phyloP scores from a whole-genome alignment of 192 early-diverging fungal species.

The Linderina pennispora region DNA sequence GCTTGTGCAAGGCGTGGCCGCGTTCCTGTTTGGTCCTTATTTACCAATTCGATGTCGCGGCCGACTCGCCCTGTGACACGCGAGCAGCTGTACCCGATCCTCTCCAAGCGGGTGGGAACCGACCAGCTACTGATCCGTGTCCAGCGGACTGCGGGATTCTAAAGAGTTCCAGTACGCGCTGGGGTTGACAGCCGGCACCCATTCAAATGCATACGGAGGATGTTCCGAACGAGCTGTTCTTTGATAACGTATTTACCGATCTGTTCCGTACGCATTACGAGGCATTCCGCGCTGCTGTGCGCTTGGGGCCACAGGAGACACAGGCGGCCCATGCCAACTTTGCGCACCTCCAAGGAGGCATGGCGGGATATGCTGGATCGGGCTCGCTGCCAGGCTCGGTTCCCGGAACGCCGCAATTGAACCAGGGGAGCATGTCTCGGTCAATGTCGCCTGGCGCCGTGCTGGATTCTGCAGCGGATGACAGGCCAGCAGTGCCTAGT shows the following conservation, averaged over 20 bases:
- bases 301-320: conserved; percentile 16
- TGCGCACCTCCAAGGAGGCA: conserved; percentile 26
- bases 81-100: conserved; percentile 68
- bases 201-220: conserved; percentile 57
- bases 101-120: conserved; percentile 76
- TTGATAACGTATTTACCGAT: conserved; percentile 81
- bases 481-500: conserved; percentile 4
- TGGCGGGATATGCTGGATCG: conserved; percentile 20
- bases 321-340: conserved; percentile 34
- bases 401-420: conserved; percentile 8
- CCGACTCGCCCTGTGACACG: conserved; percentile 66
- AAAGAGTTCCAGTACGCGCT: conserved; percentile 69
- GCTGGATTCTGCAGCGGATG: background rate
- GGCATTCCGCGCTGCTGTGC: conserved; percentile 35
- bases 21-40: conserved; percentile 58
- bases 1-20: conserved; percentile 83
- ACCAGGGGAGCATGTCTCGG: too few species aligned
- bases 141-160: conserved; percentile 77
- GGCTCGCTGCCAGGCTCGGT: conserved; percentile 45
- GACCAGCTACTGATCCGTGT: conserved; percentile 83
- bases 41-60: conserved; percentile 87
- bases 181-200: conserved; percentile 56
- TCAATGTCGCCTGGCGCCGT: conserved; percentile 17
- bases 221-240: conserved; percentile 61
- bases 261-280: conserved; percentile 79